Conservation (phyloP, 306 rosid genomes). For the Castanea sativa region DNA sequence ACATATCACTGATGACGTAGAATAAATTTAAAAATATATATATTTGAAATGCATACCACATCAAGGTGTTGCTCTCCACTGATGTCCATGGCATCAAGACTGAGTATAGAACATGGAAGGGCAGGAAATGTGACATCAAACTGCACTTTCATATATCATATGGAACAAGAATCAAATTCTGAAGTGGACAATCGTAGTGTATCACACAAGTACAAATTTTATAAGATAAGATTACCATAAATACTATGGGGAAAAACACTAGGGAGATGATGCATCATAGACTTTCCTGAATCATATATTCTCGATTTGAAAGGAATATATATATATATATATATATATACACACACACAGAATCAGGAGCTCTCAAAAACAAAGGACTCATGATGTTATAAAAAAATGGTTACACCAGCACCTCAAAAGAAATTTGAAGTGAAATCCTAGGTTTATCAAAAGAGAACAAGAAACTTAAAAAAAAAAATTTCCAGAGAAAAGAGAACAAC, state of each 20-base stretch:
- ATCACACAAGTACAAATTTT: background rate
- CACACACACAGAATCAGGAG: background rate
- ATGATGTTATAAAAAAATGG: background rate
- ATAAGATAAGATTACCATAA: background rate
- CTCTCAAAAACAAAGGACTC: background rate
- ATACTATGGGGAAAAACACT: background rate
- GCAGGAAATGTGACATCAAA: conserved; percentile 98
- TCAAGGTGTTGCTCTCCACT: conserved; percentile 99
- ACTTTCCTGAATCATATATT: background rate
- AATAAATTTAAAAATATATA: background rate
- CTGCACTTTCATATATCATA: conserved; percentile 58
- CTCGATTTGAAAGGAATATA: background rate
- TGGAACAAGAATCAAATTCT: conserved; percentile 14
- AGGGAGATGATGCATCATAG: background rate
- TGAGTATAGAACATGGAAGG: conserved; percentile 86
- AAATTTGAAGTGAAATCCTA: background rate
- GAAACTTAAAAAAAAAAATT: background rate
- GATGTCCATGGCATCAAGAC: conserved; percentile 98
- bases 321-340: background rate
- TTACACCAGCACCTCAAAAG: background rate
- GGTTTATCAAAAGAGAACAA: background rate
- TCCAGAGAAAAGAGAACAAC: background rate
- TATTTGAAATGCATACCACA: conserved; percentile 57
- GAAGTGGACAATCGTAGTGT: background rate
- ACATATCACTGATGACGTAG: background rate